Conservation (phyloP, 2,329 filamentous ascomycete genomes). For the Stylonectria norvegica region DNA sequence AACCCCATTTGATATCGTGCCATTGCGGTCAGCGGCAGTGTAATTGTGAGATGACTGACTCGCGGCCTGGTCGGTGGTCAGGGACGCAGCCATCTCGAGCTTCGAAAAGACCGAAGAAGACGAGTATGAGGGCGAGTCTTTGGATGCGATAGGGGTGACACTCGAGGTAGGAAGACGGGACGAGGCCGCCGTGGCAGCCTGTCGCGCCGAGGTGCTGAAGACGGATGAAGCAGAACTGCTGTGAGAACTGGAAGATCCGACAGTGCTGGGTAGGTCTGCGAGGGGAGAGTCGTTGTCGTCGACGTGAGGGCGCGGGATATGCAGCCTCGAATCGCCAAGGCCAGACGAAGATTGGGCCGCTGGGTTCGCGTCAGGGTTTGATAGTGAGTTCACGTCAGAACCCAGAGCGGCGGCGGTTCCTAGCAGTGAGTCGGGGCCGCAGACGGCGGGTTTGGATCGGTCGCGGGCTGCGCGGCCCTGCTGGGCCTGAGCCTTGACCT, state of each 20-base stretch:
- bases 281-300: constrained; percentile 59
- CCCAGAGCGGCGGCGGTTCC: constrained; percentile 22
- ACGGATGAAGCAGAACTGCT: constrained; percentile 68
- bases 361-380: constrained; percentile 25
- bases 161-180: constrained; percentile 43
- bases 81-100: constrained; percentile 52
- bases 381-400: constrained; percentile 24
- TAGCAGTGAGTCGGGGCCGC: constrained; percentile 20
- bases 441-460: constrained; percentile 24
- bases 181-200: constrained; percentile 40
- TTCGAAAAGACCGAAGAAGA: constrained; percentile 48
- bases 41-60: constrained; percentile 25
- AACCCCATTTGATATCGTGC: constrained; percentile 34
- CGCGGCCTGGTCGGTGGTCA: constrained; percentile 40
- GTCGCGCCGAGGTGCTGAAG: constrained; percentile 54
- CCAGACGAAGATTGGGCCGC: constrained; percentile 16
- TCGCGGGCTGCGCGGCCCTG: constrained; percentile 33
- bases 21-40: constrained; percentile 30
- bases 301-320: constrained; percentile 28
- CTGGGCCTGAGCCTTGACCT: constrained; percentile 48
- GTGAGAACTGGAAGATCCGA: constrained; percentile 70
- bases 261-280: constrained; percentile 66
- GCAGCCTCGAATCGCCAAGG: constrained; percentile 22
- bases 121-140: constrained; percentile 51
- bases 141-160: constrained; percentile 49